phyloP scores from a whole-genome alignment of 352 stramenopile genomes.

The Globisporangium orthogonon region DNA sequence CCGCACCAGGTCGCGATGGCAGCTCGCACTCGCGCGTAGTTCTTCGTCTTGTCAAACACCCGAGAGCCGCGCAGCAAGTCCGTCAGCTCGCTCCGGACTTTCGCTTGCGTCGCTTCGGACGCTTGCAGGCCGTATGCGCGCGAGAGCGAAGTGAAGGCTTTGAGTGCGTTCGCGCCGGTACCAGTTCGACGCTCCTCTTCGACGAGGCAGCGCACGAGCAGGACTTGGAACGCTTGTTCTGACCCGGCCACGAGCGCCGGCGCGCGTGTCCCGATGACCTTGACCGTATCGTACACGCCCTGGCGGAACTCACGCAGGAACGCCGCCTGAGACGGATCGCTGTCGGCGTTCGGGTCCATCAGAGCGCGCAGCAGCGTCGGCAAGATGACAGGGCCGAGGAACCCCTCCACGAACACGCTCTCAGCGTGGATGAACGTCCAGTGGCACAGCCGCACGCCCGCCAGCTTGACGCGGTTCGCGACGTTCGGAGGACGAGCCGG shows the following conservation, averaged over 20 bases:
- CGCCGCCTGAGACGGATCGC: constrained; percentile 27
- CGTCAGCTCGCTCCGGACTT: constrained; percentile 43
- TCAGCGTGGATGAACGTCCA: constrained; percentile 55
- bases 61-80: constrained; percentile 48
- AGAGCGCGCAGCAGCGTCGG: constrained; percentile 57
- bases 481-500: constrained; percentile 37
- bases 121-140: constrained; percentile 29
- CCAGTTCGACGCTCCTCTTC: constrained; percentile 45
- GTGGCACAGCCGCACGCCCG: constrained; percentile 43
- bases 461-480: constrained; percentile 55
- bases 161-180: constrained; percentile 51
- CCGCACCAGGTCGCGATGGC: constrained; percentile 57
- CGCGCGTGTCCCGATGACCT: constrained; percentile 30
- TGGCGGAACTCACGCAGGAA: constrained; percentile 55
- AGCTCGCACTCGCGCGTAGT: constrained; percentile 55
- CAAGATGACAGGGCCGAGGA: constrained; percentile 63
- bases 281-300: constrained; percentile 54
- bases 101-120: constrained; percentile 20
- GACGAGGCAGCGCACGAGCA: constrained; percentile 53
- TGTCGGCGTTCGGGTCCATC: constrained; percentile 55
- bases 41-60: constrained; percentile 49
- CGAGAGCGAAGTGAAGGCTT: constrained; percentile 49
- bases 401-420: constrained; percentile 26
- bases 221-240: constrained; percentile 66
- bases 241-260: constrained; percentile 38